A percentile compares a stretch with the other conserved stretches of the same genome.
These are phyloP conservation scores for Hydrangea macrophylla DNA, from an alignment of 148 eudicot species.

Conservation along the genomic window DNA sequence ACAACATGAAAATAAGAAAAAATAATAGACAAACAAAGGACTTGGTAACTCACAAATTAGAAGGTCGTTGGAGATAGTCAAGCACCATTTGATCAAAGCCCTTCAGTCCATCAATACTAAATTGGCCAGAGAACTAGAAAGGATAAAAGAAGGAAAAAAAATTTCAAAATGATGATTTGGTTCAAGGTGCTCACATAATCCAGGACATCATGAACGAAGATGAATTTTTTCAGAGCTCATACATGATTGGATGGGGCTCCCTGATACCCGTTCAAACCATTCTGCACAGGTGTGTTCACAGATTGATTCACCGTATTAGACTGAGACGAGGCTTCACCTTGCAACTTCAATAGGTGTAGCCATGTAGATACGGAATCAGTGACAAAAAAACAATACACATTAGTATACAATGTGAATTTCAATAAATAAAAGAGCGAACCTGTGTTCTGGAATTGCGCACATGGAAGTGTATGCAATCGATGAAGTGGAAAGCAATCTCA, in stretches of 20 bases:
- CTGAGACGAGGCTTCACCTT: conserved; percentile 38
- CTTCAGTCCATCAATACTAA: conserved; percentile 58
- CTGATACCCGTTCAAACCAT: conserved; percentile 48
- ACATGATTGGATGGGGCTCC: conserved; percentile 53
- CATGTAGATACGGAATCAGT: not conserved
- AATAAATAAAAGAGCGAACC: conserved; percentile 32
- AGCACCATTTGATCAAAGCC: conserved; percentile 66
- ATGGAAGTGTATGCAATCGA: conserved; percentile 81
- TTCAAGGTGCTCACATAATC: not conserved
- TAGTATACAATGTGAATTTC: not conserved
- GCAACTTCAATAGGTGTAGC: conserved; percentile 33
- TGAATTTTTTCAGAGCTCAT: conserved; percentile 5
- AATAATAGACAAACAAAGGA: not conserved
- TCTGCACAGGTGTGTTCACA: conserved; percentile 40
- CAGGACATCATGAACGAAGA: not conserved
- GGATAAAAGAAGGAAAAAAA: conserved; percentile 1
- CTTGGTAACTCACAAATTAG: conserved; percentile 54
- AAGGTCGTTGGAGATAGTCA: conserved; percentile 63
- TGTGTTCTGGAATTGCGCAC: conserved; percentile 39
- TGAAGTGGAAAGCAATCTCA: conserved; percentile 74
- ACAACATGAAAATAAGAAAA: not conserved
- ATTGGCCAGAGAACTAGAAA: conserved; percentile 51
- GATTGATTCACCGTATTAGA: conserved; percentile 37
- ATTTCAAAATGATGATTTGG: not conserved
- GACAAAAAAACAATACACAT: not conserved